phyloP scores from a whole-genome alignment of 2,329 filamentous ascomycete species.

The Xylaria sp. region DNA sequence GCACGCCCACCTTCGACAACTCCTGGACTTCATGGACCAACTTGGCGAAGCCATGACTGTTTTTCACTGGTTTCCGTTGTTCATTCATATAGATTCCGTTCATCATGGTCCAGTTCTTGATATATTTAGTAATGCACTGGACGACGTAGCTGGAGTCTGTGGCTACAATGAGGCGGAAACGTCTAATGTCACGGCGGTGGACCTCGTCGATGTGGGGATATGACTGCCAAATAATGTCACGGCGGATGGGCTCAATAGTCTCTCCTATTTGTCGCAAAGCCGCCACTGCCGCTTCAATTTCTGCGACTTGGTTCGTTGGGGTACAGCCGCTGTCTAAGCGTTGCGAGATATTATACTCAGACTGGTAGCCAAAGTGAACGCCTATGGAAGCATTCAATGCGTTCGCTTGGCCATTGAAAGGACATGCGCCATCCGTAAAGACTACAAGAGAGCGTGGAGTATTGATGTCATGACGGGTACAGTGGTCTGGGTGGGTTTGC shows the following conservation, averaged over 20 bases:
- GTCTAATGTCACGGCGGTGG: not conserved
- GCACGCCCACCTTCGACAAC: conserved; percentile 1
- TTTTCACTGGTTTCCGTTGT: not conserved
- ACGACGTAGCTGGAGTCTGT: conserved; percentile 7
- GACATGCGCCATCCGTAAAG: not conserved
- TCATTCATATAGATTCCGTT: not conserved
- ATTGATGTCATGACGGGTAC: not conserved
- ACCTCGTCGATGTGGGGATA: not conserved
- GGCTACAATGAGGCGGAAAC: not conserved
- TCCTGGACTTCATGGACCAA: not conserved
- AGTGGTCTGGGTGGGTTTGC: not conserved
- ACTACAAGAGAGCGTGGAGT: not conserved
- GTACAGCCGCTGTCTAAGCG: not conserved
- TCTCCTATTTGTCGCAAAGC: not conserved
- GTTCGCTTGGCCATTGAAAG: not conserved
- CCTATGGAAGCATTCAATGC: not conserved
- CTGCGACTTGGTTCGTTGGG: not conserved
- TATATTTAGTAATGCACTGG: not conserved
- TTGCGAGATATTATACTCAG: not conserved
- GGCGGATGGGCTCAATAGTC: not conserved
- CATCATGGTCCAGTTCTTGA: not conserved
- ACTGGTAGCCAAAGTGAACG: not conserved
- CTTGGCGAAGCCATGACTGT: not conserved
- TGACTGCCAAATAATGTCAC: not conserved
- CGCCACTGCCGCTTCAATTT: not conserved